Percentiles rank a stretch among this genome's conserved stretches.
Evolutionary conservation across 1,284 basidiomycete species (phyloP).

Genomic region (Calocybe gambosa): DNA sequence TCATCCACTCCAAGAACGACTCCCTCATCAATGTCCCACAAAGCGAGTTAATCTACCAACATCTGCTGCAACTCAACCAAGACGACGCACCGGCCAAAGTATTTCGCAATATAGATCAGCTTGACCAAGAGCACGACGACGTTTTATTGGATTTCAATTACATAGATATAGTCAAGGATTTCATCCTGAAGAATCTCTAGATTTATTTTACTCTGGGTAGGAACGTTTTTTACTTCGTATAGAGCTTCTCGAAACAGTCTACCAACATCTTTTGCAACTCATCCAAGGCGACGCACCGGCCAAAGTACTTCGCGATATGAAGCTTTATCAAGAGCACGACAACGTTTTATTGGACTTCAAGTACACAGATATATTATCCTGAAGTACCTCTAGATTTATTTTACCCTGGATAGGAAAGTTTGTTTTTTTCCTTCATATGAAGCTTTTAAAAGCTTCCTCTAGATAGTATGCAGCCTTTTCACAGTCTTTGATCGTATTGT

Average conservation of each 20-base stretch:
- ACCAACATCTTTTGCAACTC: conserved; percentile 41
- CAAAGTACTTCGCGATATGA: conserved; percentile 36
- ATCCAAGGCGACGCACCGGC: conserved; percentile 19
- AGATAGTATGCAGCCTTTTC: conserved; percentile 60
- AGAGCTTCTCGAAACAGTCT: conserved; percentile 49
- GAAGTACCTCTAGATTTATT: neutral
- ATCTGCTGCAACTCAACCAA: conserved; percentile 37
- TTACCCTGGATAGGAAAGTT: too few species aligned
- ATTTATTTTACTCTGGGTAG: neutral
- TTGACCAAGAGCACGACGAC: conserved; percentile 52
- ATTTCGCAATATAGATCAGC: conserved; percentile 35
- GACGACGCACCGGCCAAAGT: conserved; percentile 24
- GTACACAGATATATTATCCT: conserved; percentile 43
- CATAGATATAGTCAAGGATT: conserved; percentile 41
- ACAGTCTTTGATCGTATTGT: conserved; percentile 78
- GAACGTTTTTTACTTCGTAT: too few species aligned
- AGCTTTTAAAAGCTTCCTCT: conserved; percentile 44
- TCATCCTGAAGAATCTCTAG: conserved; percentile 23
- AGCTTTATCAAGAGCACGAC: conserved; percentile 50
- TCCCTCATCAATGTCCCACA: conserved; percentile 59
- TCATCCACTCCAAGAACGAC: conserved; percentile 71
- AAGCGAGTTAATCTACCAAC: conserved; percentile 50
- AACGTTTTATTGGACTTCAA: conserved; percentile 39
- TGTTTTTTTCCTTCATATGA: conserved; percentile 3
- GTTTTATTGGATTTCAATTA: conserved; percentile 42